Base-by-base conservation (phyloP, 2,329 filamentous ascomycete genomes). In the Calonectria henricotiae region DNA sequence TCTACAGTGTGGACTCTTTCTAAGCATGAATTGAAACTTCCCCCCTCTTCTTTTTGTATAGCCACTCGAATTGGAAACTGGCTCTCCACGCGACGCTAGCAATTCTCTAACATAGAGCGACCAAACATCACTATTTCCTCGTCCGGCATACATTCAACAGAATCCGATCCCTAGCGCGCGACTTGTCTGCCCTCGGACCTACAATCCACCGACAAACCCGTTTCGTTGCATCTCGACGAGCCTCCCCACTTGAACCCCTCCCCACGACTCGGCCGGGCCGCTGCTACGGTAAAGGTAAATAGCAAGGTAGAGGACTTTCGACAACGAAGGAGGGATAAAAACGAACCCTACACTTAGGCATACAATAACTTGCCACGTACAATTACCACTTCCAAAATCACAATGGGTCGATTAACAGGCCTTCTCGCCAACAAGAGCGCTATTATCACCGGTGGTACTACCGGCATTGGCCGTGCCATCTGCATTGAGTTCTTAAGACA, bases 391-490 rank as follows among this genome's bases (percentile, higher is more conserved):
- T 15, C 23, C 23, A 54, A 12, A 12, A 47, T 65, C 55, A 69
- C 43, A 20, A 49, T 55, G 46, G 39, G 55, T 47, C 62, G 62
- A 11, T 23, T 69, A 9, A 85, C 85, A 25, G 79, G 80, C 74
- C 87, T 96, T 75, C 90, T 97, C 68, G 80, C 84, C 65, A 90
- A 89, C 81, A 97, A 97, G 83, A 92, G 91, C 13, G 94, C 94
- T 82, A 93, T 94, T 80, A 94, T 98, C 78, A 97, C 94, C 0
- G 94, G 95, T 73, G 94, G 93, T 68, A 92, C 92, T 4, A 97
- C 94, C 1, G 94, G 94, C 66, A 97, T 97, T 77, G 95, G 95
- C 63, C 89, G 93, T 74, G 95, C 94, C 75, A 97, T 97, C 73
- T 91, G 92, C 47, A 88, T 97, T 62, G 92, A 91, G 77, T 97